Percentiles rank a stretch among this genome's conserved stretches.
phyloP scores from a whole-genome alignment of 495 filamentous ascomycete species.

The Daldinia caldariorum region DNA sequence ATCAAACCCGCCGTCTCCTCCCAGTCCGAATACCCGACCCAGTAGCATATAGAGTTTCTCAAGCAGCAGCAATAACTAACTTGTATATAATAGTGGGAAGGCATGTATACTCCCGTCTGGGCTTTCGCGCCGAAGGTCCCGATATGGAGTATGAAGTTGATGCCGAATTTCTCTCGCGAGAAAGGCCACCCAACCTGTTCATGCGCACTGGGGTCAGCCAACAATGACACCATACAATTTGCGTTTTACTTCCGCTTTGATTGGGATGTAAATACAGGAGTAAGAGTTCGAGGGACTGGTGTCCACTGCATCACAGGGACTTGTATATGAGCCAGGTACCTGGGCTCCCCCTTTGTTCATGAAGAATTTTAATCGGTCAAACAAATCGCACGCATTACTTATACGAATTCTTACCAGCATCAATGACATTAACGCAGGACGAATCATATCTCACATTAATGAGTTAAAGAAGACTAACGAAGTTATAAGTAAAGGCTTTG shows the following conservation, averaged over 20 bases:
- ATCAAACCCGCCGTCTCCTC: neutral
- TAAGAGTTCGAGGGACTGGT: neutral
- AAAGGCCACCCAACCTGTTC: slow-evolving; percentile 50
- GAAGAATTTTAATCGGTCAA: neutral
- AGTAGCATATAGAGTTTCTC: neutral
- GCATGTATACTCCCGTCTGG: slow-evolving; percentile 53
- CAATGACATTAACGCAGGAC: neutral
- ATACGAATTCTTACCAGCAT: neutral
- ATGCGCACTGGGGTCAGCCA: slow-evolving; percentile 45
- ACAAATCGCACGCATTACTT: neutral
- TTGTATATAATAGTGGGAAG: slow-evolving; percentile 48
- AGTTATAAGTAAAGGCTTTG: neutral
- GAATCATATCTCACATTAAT: neutral
- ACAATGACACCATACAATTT: neutral
- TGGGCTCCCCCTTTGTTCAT: neutral
- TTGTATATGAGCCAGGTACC: neutral
- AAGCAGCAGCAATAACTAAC: neutral
- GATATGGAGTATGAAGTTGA: slow-evolving; percentile 51
- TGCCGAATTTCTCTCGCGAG: slow-evolving; percentile 46
- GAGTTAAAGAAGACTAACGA: neutral
- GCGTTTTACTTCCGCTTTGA: neutral
- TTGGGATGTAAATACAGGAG: neutral
- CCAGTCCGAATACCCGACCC: too few species aligned
- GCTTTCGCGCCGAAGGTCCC: slow-evolving; percentile 48
- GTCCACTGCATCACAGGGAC: neutral